Percentiles rank a stretch among this genome's conserved stretches.
phyloP scores from a whole-genome alignment of 176 grass and related monocot genomes.

The Calamus simplicifolius region DNA sequence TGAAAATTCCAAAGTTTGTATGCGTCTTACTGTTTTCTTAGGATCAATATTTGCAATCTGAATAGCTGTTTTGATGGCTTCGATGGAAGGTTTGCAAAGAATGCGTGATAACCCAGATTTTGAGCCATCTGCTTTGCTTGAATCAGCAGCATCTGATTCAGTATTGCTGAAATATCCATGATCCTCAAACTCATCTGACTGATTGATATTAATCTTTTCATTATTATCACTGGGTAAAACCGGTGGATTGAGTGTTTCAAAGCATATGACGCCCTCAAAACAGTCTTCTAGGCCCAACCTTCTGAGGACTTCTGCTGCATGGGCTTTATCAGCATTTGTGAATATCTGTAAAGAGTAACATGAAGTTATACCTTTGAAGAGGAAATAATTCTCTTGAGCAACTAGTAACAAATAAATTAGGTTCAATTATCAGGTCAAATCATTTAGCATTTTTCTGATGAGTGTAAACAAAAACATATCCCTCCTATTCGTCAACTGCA shows the following conservation, averaged over 20 bases:
- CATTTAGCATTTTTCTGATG: too few species aligned
- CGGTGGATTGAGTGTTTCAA: slow-evolving; percentile 56
- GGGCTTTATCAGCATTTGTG: slow-evolving; percentile 57
- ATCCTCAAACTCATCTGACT: background rate
- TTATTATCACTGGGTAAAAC: background rate
- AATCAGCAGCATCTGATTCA: slow-evolving; percentile 19
- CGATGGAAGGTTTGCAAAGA: slow-evolving; percentile 54
- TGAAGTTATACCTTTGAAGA: too few species aligned
- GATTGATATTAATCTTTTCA: background rate
- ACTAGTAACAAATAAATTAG: too few species aligned
- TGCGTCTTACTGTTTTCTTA: slow-evolving; percentile 33
- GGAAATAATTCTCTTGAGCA: too few species aligned
- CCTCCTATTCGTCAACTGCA: too few species aligned
- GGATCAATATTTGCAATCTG: slow-evolving; percentile 41
- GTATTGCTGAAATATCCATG: background rate
- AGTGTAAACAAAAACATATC: too few species aligned
- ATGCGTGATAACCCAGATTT: slow-evolving; percentile 15
- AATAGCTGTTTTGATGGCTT: slow-evolving; percentile 55
- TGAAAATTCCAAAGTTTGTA: too few species aligned
- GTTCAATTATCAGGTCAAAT: too few species aligned
- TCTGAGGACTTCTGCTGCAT: slow-evolving; percentile 32
- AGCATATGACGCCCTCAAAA: slow-evolving; percentile 62
- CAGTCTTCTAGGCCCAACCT: slow-evolving; percentile 50
- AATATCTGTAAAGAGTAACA: slow-evolving; percentile 32
- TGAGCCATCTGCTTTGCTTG: too few species aligned